Conservation (phyloP, 2,329 filamentous ascomycete species). For the Aspergillus viridinutans region DNA sequence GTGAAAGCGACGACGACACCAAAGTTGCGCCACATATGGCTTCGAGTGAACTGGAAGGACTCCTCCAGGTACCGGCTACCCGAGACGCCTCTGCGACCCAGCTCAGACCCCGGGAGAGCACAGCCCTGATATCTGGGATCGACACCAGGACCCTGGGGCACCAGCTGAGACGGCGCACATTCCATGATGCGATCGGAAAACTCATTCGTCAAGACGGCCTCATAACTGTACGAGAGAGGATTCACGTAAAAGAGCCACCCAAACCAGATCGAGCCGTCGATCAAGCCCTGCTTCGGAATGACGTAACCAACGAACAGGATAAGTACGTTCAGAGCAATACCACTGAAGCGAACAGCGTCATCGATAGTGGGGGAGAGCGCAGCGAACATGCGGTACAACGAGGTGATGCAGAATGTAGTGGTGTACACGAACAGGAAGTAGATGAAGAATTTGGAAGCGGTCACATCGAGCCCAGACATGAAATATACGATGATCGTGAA, state of each 20-base stretch:
- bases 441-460: conserved; percentile 62
- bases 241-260: conserved; percentile 59
- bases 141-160: conserved; percentile 56
- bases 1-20: conserved; percentile 73
- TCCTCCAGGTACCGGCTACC: conserved; percentile 54
- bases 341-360: conserved; percentile 62
- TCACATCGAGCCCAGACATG: conserved; percentile 55
- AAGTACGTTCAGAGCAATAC: conserved; percentile 57
- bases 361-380: conserved; percentile 61
- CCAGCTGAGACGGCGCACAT: conserved; percentile 56
- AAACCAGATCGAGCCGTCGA: conserved; percentile 60
- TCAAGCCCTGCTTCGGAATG: conserved; percentile 61
- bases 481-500: conserved; percentile 65
- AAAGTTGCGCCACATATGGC: conserved; percentile 67
- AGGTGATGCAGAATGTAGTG: conserved; percentile 59
- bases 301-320: conserved; percentile 64
- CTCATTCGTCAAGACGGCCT: conserved; percentile 65
- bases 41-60: conserved; percentile 54
- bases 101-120: conserved; percentile 53
- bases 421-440: conserved; percentile 62
- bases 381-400: conserved; percentile 64
- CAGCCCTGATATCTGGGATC: conserved; percentile 60
- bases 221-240: conserved; percentile 59
- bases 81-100: conserved; percentile 49
- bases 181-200: conserved; percentile 55